Base-by-base conservation (phyloP, 2,329 filamentous ascomycete species). In the Coniochaeta sp. region DNA sequence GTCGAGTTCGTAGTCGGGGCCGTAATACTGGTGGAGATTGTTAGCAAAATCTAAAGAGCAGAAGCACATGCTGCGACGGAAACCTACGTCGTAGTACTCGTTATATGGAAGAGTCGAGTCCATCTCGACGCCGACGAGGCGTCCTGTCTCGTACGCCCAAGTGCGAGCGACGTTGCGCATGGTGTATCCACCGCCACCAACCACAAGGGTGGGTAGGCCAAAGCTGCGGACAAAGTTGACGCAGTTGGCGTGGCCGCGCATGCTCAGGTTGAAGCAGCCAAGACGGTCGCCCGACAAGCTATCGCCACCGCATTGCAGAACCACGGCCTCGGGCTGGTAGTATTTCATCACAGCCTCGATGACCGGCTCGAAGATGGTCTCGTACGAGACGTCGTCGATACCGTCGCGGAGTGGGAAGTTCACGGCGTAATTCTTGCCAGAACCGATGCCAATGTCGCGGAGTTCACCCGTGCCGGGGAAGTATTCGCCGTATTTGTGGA, bases 181-280 rank as follows among this genome's bases (percentile, higher is more conserved):
- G 1, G 95, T 99, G 76, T 99, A 99, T 55, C 95, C 95, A 64
- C 95, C 95, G 17, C 95, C 95, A 34, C 95, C 95, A 19, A 99
- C 86, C 22, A 99, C 89, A n/a, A 99, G 82, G 2, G 96, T 88
- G 0, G 95, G 95, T 10, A 95, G 80, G 32, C 86, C 83, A 72
- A 93, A 93, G 63, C 84, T 88, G 75, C 96, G 97, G 66, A 96
- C 91, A 67, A 89, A 98, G 65, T 88, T 89, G 66, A 98, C 91
- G 72, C 95, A 99, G 74, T 92, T 92, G 65, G 93, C 93, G 73
- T 99, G 95, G 4, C 93, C 93, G 68, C 89, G 88, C 84, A 99
- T 97, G 75, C 96, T 98, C 63, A 99, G 82, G 72, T 98, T 99
- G 81, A 99, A 99, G 73, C 93, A 96, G 58, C 95, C 95, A 0